Percentiles rank a stretch among this genome's conserved stretches.
Conservation (phyloP, 768 basidiomycete species). For the Sistotremastrum suecicum region DNA sequence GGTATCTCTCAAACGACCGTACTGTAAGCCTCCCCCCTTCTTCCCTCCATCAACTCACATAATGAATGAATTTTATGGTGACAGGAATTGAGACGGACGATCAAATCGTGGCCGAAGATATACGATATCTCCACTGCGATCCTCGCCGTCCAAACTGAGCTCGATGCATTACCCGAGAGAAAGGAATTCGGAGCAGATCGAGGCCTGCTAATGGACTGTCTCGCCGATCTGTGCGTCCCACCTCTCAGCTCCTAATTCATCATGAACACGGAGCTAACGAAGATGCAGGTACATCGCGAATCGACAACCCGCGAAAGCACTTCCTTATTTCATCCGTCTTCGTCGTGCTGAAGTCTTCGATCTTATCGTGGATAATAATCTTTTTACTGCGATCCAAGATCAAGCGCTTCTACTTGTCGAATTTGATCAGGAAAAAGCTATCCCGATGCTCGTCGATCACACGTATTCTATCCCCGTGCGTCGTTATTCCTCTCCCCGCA, state of each 20-base stretch:
- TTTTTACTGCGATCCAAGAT: conserved; percentile 91
- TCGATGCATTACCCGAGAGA: conserved; percentile 38
- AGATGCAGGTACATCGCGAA: conserved; percentile 63
- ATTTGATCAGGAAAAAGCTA: conserved; percentile 86
- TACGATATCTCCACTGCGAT: conserved; percentile 84
- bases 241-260: background rate
- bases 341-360: conserved; percentile 85
- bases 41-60: too few relatives aligned
- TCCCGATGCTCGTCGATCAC: conserved; percentile 80
- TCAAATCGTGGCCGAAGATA: conserved; percentile 84
- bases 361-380: conserved; percentile 82
- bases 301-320: conserved; percentile 86
- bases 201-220: conserved; percentile 76
- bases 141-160: conserved; percentile 71
- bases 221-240: conserved; percentile 67
- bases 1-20: conserved; percentile 70
- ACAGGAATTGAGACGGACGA: conserved; percentile 62
- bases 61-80: too few relatives aligned
- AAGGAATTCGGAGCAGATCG: conserved; percentile 24
- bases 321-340: conserved; percentile 80
- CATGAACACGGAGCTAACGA: too few relatives aligned
- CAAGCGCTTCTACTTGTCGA: conserved; percentile 87
- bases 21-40: conserved; percentile 27
- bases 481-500: conserved; percentile 2
- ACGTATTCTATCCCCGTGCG: conserved; percentile 90